Conservation (phyloP, 2,329 filamentous ascomycete species). For the Pyrenochaeta sp. region DNA sequence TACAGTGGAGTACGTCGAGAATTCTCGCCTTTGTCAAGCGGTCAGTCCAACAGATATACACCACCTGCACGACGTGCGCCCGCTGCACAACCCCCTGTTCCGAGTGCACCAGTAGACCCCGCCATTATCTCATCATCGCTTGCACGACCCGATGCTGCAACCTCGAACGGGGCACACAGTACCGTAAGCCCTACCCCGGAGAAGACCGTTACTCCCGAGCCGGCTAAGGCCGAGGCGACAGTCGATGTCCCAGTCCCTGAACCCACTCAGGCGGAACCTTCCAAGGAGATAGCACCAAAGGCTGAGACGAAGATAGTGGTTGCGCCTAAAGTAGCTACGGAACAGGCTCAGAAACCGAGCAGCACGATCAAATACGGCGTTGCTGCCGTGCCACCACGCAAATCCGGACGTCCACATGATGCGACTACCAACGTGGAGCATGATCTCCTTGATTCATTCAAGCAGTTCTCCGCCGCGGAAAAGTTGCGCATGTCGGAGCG, state of each 20-base stretch:
- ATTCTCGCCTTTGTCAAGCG: conserved; percentile 71
- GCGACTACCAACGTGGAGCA: conserved; percentile 68
- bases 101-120: conserved; percentile 81
- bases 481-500: conserved; percentile 68
- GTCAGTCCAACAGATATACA: conserved; percentile 78
- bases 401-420: conserved; percentile 57
- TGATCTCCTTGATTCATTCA: conserved; percentile 69
- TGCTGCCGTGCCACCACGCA: conserved; percentile 42
- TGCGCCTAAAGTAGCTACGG: conserved; percentile 29
- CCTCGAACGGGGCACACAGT: conserved; percentile 33
- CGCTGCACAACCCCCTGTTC: conserved; percentile 74
- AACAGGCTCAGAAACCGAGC: conserved; percentile 40
- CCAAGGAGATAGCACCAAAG: conserved; percentile 26
- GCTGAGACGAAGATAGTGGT: conserved; percentile 27
- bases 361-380: conserved; percentile 38
- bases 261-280: conserved; percentile 17
- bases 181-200: conserved; percentile 33
- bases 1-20: conserved; percentile 90
- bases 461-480: conserved; percentile 69
- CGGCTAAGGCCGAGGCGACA: conserved; percentile 21
- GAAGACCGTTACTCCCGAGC: conserved; percentile 27
- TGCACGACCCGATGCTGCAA: conserved; percentile 56
- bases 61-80: conserved; percentile 88
- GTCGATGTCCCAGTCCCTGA: conserved; percentile 9
- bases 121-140: conserved; percentile 92